Percentiles rank a stretch among this genome's conserved stretches.
Conservation (phyloP, 208 protist species). For the Leishmania turanica region DNA sequence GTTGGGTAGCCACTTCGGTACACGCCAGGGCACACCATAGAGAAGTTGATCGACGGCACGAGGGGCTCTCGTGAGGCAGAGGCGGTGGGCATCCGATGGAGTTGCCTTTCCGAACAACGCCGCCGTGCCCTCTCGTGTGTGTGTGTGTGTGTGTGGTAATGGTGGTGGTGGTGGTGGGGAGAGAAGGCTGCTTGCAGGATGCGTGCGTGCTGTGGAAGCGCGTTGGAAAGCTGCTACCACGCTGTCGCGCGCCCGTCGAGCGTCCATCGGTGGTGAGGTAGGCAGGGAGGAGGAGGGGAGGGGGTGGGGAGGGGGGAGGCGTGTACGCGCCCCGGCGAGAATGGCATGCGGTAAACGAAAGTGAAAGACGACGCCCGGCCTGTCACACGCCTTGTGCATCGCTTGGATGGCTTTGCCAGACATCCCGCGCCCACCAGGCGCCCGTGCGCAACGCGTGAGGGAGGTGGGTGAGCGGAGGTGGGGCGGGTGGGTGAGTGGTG, state of each 20-base stretch:
- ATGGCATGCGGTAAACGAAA: background rate
- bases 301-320: background rate
- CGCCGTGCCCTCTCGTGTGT: background rate
- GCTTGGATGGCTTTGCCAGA: background rate
- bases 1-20: slow-evolving; percentile 97
- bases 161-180: background rate
- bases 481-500: background rate
- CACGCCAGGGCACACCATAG: slow-evolving; percentile 96
- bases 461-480: background rate
- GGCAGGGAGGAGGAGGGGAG: background rate
- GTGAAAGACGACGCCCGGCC: background rate
- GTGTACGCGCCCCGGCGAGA: background rate
- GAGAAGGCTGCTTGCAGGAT: background rate
- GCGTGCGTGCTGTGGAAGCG: background rate
- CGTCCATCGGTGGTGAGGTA: background rate
- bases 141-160: too few species aligned
- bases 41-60: slow-evolving; percentile 94
- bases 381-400: background rate
- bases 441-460: background rate
- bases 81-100: slow-evolving; percentile 22
- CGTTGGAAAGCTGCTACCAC: background rate
- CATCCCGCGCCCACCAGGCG: background rate
- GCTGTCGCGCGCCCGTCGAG: background rate
- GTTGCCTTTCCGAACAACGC: background rate
- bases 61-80: slow-evolving; percentile 60